A percentile compares a stretch with the other conserved stretches of the same genome.
phyloP scores from a whole-genome alignment of 2,329 filamentous ascomycete genomes.

The Phaeosphaeria sp. region DNA sequence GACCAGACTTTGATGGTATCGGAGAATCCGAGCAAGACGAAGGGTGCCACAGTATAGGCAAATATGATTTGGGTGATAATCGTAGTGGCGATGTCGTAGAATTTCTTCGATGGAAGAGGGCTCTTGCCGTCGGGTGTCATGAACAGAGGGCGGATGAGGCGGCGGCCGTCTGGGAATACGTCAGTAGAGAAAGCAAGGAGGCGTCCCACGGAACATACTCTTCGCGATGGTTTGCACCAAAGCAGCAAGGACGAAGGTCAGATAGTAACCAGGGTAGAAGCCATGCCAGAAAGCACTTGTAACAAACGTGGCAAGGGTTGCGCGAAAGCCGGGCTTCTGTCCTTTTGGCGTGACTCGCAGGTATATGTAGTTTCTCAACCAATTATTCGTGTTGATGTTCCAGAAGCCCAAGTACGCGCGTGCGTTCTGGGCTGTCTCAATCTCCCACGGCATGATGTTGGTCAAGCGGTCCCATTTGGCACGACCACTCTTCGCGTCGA shows the following conservation, averaged over 20 bases:
- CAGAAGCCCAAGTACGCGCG: constrained; percentile 88
- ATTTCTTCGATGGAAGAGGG: constrained; percentile 70
- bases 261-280: constrained; percentile 95
- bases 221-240: constrained; percentile 94
- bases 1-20: constrained; percentile 79
- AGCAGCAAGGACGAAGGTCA: constrained; percentile 86
- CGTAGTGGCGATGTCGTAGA: constrained; percentile 83
- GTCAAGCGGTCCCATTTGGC: constrained; percentile 89
- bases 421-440: constrained; percentile 93
- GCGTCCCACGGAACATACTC: constrained; percentile 65
- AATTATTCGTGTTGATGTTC: constrained; percentile 99
- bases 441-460: constrained; percentile 84
- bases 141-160: constrained; percentile 91
- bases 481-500: constrained; percentile 83
- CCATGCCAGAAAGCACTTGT: constrained; percentile 98
- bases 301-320: constrained; percentile 89
- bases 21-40: constrained; percentile 78
- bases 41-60: constrained; percentile 82
- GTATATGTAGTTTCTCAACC: constrained; percentile 96
- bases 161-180: constrained; percentile 74
- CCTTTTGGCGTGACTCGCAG: constrained; percentile 92
- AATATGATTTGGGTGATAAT: constrained; percentile 82
- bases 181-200: background rate
- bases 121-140: constrained; percentile 73
- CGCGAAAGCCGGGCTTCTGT: constrained; percentile 94